phyloP scores from a whole-genome alignment of 116 monocot genomes.

The Trichopus zeylanicus region DNA sequence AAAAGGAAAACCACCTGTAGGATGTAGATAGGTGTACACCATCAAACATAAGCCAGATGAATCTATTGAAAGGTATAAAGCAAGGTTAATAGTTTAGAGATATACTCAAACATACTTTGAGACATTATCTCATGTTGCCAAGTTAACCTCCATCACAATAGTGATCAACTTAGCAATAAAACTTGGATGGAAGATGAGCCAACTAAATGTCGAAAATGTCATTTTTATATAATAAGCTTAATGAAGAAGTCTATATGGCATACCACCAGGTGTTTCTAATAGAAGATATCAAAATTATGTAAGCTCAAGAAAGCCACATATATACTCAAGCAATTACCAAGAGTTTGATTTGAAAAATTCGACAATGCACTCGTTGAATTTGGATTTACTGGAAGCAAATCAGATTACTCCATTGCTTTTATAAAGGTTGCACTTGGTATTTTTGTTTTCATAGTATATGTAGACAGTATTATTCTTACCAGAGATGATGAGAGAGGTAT shows the following conservation, averaged over 20 bases:
- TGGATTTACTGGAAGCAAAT: not conserved
- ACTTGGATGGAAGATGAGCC: no score
- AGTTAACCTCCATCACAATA: no score
- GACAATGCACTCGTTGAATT: not conserved
- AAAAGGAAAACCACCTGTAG: not conserved
- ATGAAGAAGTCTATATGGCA: constrained; percentile 10
- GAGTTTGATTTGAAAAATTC: constrained; percentile 10
- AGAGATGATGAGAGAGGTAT: not conserved
- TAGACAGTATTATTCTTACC: constrained; percentile 5
- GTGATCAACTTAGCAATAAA: no score
- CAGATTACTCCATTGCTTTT: constrained; percentile 8
- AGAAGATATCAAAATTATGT: not conserved
- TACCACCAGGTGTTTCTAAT: not conserved
- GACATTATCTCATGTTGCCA: no score
- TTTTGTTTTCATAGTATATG: constrained; percentile 6
- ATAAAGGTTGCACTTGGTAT: not conserved
- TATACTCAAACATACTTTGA: not conserved
- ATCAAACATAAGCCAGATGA: not conserved
- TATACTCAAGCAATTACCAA: constrained; percentile 4
- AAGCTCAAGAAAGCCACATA: constrained; percentile 1
- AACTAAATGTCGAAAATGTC: no score
- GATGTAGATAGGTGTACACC: not conserved
- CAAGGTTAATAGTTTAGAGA: not conserved
- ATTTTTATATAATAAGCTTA: not conserved
- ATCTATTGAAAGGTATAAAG: not conserved